Evolutionary conservation across 116 monocot species (phyloP), one percentile per base, ranked within the genome.

Genomic region (Posidonia oceanica): DNA sequence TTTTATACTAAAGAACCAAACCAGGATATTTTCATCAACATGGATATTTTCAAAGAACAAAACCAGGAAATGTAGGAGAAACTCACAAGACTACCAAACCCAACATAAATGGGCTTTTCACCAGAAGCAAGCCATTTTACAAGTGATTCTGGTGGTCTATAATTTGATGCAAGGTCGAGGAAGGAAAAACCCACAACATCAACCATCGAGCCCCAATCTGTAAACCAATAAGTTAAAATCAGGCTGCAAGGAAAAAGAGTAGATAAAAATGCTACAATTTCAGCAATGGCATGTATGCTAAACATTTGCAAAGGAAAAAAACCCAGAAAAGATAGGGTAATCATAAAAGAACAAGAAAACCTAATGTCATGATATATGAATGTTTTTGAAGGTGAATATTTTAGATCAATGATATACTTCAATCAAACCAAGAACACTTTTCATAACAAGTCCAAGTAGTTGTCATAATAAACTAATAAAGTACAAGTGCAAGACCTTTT

Each of bases 171-270:
- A 80, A 98, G 90, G 66, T 98, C 93, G 78, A 98, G 93, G 68
- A 98, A 93, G 86, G 86, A 88, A 93, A 98, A 98, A 16, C 93
- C 98, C 70, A 98, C 98, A 57, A 98, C 88, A 83, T 98, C 93
- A 75, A 98, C 80, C 66, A 86, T 93, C 7, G 93, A 84, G 36
- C 98, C 98, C 98, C 98, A 98, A 61, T 98, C 98, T 98, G 83
- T 20, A 59, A 38, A 54, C 59, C 16, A 53, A 81, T 69, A 0
- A 70, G 39, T 38, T 56, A 72, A 72, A 61, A 68, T 52, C 44
- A 68, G 68, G 68, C 52, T 53, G 52, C 48, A 11, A 13, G 52
- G 29, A 53, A 42, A 68, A 51, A 67, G 10, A 41, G 15, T 42
- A 18, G 18, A 65, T n/a, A 41, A 65, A 18, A 40, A 39, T 41